These are phyloP conservation scores for Globisporangium takayamanum DNA, from an alignment of 352 stramenopile genomes.

Conservation along the genomic window DNA sequence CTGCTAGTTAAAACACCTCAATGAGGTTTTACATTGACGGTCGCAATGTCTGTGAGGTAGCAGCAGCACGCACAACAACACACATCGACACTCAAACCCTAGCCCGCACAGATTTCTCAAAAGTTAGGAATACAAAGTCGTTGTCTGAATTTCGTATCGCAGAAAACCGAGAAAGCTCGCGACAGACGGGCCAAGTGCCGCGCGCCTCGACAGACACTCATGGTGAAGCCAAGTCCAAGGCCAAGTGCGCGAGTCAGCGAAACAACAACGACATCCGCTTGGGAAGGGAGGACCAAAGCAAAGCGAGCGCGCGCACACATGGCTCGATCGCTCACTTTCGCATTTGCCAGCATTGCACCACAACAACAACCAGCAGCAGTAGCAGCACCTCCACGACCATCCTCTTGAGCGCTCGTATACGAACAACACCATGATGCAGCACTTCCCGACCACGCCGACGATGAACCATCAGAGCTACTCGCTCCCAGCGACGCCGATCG, in stretches of 20 bases:
- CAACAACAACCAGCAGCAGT: neutral
- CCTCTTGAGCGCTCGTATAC: neutral
- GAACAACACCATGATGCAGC: neutral
- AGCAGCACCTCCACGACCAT: neutral
- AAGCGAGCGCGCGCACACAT: neutral
- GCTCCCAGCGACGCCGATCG: conserved; percentile 3
- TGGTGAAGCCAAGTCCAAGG: conserved; percentile 5
- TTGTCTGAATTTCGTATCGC: no score
- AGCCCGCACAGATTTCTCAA: no score
- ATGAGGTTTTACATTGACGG: no score
- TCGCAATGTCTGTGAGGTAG: no score
- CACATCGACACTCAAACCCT: no score
- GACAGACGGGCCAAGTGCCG: no score
- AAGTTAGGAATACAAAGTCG: no score
- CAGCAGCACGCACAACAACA: no score
- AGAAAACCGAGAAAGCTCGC: no score
- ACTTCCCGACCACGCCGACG: neutral
- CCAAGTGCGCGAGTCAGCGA: neutral
- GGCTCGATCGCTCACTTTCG: conserved; percentile 6
- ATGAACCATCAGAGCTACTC: conserved; percentile 3
- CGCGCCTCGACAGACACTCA: neutral
- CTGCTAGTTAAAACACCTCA: no score
- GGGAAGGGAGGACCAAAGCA: conserved; percentile 7
- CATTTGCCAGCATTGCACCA: conserved; percentile 5
- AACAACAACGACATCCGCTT: neutral